Evolutionary conservation across 1,139 yeast species (phyloP).

Genomic region (Kurtzmaniella quercitrusa): DNA sequence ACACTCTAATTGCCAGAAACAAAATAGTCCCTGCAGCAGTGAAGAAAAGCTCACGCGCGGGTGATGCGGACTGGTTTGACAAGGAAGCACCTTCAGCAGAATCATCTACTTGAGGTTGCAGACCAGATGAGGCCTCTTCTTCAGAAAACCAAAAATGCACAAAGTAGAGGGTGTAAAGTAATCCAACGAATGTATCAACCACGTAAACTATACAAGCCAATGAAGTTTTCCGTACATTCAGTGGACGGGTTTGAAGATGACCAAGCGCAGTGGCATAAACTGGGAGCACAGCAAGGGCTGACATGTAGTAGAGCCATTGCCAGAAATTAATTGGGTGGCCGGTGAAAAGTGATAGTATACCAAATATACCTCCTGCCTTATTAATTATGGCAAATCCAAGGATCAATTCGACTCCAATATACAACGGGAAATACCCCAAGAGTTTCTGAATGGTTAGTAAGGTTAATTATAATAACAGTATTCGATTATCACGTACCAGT

Average conservation of each 20-base stretch:
- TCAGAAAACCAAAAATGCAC: slow-evolving; percentile 68
- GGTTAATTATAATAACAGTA: not conserved
- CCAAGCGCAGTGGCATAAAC: slow-evolving; percentile 61
- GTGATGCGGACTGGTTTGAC: slow-evolving; percentile 58
- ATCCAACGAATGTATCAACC: slow-evolving; percentile 63
- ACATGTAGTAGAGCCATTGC: slow-evolving; percentile 79
- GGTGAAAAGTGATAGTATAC: slow-evolving; percentile 79
- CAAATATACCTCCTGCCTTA: slow-evolving; percentile 87
- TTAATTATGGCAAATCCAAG: slow-evolving; percentile 78
- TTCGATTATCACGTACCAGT: slow-evolving; percentile 19
- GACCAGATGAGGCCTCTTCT: slow-evolving; percentile 25
- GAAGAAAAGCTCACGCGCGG: slow-evolving; percentile 66
- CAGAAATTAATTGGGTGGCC: slow-evolving; percentile 81
- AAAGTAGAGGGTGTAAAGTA: slow-evolving; percentile 71
- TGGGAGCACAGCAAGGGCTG: slow-evolving; percentile 63
- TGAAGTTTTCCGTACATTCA: slow-evolving; percentile 45
- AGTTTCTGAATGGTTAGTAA: slow-evolving; percentile 36
- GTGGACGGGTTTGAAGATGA: slow-evolving; percentile 28
- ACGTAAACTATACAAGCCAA: slow-evolving; percentile 61
- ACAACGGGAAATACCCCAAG: slow-evolving; percentile 65
- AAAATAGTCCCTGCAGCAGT: slow-evolving; percentile 56
- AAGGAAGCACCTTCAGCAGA: slow-evolving; percentile 10
- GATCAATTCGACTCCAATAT: slow-evolving; percentile 81
- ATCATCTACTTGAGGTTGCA: no score
- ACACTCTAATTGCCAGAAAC: slow-evolving; percentile 53